A percentile compares a stretch with the other conserved stretches of the same genome.
Conservation (phyloP, 352 stramenopile genomes). For the Lagenidium giganteum region DNA sequence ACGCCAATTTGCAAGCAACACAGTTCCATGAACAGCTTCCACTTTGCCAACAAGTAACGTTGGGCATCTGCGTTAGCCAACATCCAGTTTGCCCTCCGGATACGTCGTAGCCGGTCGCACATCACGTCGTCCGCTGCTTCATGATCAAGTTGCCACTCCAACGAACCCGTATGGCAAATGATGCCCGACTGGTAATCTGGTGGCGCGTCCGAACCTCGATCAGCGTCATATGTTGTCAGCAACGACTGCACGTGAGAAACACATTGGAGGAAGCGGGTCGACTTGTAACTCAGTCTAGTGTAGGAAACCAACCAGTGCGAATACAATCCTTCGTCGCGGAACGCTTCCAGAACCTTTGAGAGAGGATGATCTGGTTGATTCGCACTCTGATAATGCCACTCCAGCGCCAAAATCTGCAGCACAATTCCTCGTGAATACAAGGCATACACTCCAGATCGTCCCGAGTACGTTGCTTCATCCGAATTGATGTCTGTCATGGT, state of each 20-base stretch:
- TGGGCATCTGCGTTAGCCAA: slow-evolving; percentile 30
- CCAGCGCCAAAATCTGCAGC: slow-evolving; percentile 52
- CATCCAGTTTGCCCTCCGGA: slow-evolving; percentile 11
- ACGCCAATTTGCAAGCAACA: slow-evolving; percentile 38
- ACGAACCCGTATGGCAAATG: too few species aligned
- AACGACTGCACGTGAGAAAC: slow-evolving; percentile 14
- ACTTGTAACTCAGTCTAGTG: slow-evolving; percentile 48
- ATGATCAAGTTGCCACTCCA: slow-evolving; percentile 14
- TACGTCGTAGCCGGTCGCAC: too few species aligned
- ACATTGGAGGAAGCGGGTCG: slow-evolving; percentile 19
- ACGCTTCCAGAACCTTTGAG: slow-evolving; percentile 42
- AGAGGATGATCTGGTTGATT: slow-evolving; percentile 31
- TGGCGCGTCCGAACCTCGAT: too few species aligned
- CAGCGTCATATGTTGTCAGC: too few species aligned
- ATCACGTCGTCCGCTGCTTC: too few species aligned
- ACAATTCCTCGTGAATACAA: slow-evolving; percentile 55
- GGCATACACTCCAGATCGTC: slow-evolving; percentile 51
- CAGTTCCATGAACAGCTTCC: slow-evolving; percentile 75
- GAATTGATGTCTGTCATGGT: slow-evolving; percentile 35
- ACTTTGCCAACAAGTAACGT: slow-evolving; percentile 39
- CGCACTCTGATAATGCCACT: slow-evolving; percentile 49
- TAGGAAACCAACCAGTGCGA: slow-evolving; percentile 67
- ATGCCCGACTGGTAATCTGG: too few species aligned
- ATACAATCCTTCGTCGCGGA: slow-evolving; percentile 56
- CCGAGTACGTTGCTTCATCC: slow-evolving; percentile 25